Conservation (phyloP, 2,329 filamentous ascomycete species). For the Gliomastix tumulicola region DNA sequence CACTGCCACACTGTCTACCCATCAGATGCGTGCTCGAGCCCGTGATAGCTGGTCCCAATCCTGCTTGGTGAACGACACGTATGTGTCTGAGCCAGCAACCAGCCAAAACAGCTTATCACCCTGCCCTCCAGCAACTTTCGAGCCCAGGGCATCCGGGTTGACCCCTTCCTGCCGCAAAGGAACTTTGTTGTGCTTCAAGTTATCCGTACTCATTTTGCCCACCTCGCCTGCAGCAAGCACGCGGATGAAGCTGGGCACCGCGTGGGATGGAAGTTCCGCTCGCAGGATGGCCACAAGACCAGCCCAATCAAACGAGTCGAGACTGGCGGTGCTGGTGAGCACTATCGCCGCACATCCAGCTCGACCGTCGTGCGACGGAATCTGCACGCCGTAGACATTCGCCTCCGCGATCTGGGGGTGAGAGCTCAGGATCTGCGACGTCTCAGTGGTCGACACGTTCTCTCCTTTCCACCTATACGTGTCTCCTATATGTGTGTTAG, state of each 20-base stretch:
- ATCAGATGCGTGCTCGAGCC: too few species aligned
- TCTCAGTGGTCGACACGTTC: slow-evolving; percentile 62
- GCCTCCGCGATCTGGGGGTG: slow-evolving; percentile 56
- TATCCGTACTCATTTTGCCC: slow-evolving; percentile 56
- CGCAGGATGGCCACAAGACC: slow-evolving; percentile 41
- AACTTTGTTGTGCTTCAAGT: slow-evolving; percentile 74
- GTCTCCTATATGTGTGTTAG: slow-evolving; percentile 28
- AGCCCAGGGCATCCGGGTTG: neutral
- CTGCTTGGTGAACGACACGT: slow-evolving; percentile 48
- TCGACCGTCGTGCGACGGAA: slow-evolving; percentile 61
- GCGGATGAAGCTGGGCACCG: slow-evolving; percentile 67
- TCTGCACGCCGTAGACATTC: slow-evolving; percentile 61
- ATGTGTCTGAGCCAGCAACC: slow-evolving; percentile 47
- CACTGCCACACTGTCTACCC: too few species aligned
- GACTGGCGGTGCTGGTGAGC: slow-evolving; percentile 38
- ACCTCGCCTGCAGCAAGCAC: slow-evolving; percentile 58
- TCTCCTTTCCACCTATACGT: slow-evolving; percentile 71
- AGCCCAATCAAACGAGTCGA: slow-evolving; percentile 48
- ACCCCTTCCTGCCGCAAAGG: neutral
- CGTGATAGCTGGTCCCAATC: slow-evolving; percentile 47
- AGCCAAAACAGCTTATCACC: slow-evolving; percentile 45
- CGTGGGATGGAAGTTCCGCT: slow-evolving; percentile 60
- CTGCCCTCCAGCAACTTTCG: slow-evolving; percentile 21
- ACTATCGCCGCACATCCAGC: slow-evolving; percentile 58
- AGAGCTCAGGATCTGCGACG: slow-evolving; percentile 54